Conservation (phyloP, 2,329 filamentous ascomycete genomes). For the Cladophialophora chaetospira region DNA sequence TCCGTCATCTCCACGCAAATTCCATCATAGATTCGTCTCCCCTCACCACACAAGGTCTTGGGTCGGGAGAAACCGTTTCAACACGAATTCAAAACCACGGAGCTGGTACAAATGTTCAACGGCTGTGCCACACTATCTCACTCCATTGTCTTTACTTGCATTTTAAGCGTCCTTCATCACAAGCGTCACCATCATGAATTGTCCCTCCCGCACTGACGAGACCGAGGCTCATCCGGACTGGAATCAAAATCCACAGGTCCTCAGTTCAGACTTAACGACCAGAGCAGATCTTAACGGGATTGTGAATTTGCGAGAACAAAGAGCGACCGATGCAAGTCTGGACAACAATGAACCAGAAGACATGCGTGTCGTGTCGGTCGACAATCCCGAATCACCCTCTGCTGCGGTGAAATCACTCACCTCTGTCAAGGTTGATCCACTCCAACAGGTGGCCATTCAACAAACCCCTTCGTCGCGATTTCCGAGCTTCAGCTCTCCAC, state of each 20-base stretch:
- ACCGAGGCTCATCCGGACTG: slow-evolving; percentile 54
- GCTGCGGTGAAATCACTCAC: neutral
- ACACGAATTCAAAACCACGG: neutral
- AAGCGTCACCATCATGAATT: slow-evolving; percentile 57
- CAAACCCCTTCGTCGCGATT: slow-evolving; percentile 14
- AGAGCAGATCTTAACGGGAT: slow-evolving; percentile 63
- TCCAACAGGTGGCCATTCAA: slow-evolving; percentile 20
- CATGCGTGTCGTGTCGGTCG: slow-evolving; percentile 4
- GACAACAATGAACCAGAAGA: slow-evolving; percentile 21
- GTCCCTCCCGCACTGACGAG: slow-evolving; percentile 64
- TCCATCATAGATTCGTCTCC: slow-evolving; percentile 4
- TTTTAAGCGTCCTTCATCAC: neutral
- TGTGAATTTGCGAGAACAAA: slow-evolving; percentile 58
- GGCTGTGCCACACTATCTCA: neutral
- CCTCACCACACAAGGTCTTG: neutral
- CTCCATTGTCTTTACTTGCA: slow-evolving; percentile 1
- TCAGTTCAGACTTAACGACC: slow-evolving; percentile 64
- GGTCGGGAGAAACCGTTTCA: slow-evolving; percentile 15
- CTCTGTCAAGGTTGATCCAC: slow-evolving; percentile 21
- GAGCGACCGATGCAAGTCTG: slow-evolving; percentile 39
- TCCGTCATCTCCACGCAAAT: neutral
- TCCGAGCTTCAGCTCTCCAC: neutral
- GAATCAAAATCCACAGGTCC: slow-evolving; percentile 63
- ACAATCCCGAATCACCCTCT: slow-evolving; percentile 7
- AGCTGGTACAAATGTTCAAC: slow-evolving; percentile 3